Conservation (phyloP, 345 rosid species). For the Acer saccharum region DNA sequence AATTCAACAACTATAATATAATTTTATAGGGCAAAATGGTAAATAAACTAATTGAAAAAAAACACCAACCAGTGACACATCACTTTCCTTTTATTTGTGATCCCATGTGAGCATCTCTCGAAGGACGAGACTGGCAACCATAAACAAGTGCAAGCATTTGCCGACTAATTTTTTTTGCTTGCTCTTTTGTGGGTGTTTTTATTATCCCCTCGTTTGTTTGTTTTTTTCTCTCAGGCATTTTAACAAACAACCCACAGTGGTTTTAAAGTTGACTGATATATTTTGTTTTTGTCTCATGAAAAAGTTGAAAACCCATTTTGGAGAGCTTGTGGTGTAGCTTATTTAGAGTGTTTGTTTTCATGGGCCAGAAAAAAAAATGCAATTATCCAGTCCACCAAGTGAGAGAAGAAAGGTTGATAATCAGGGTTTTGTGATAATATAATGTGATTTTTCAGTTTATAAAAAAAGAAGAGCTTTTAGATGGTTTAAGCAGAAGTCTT, state of each 20-base stretch:
- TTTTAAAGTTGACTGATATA: background rate
- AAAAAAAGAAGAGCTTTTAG: conserved; percentile 26
- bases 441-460: conserved; percentile 32
- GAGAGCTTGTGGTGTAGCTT: background rate
- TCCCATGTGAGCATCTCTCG: conserved; percentile 66
- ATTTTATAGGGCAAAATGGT: conserved; percentile 12
- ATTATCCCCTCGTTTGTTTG: conserved; percentile 3
- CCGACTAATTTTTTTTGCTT: conserved; percentile 21
- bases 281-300: background rate
- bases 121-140: conserved; percentile 45
- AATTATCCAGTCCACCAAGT: conserved; percentile 17
- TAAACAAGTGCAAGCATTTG: conserved; percentile 26
- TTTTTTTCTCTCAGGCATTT: conserved; percentile 1
- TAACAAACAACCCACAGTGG: conserved; percentile 10
- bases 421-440: conserved; percentile 36
- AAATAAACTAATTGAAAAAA: background rate
- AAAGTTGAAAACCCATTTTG: background rate
- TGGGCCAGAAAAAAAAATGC: conserved; percentile 1
- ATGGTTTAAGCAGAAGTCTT: conserved; percentile 26
- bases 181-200: conserved; percentile 5
- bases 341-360: background rate
- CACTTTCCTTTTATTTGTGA: conserved; percentile 46
- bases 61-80: conserved; percentile 25
- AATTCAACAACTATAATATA: background rate
- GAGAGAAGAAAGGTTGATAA: conserved; percentile 23